Base-by-base conservation (phyloP, 2,329 filamentous ascomycete species). In the Didymella exigua region DNA sequence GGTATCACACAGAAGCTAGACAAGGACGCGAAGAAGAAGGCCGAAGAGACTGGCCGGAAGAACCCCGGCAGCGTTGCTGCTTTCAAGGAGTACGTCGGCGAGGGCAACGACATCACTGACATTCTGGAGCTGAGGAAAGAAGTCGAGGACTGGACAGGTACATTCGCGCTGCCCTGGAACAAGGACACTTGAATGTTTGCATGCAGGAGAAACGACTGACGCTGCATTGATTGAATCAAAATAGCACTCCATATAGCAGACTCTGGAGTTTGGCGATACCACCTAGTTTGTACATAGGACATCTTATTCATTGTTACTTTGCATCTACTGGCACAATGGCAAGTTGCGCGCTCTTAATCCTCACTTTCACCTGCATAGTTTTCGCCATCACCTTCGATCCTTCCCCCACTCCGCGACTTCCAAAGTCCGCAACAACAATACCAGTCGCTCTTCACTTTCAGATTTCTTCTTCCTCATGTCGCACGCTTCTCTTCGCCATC, bases 141-240 rank as follows among this genome's bases (percentile, higher is more conserved):
- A 42, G 75, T 77, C 7, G 73, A 75, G 56, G 74, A 76, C 43
- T 77, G 75, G 75, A 75, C 76, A 13, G 72, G 73, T 18, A 77
- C 75, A 6, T 77, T 77, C 54, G 72, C 70, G 23, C 60, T 77
- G 21, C 75, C 75, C 1, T 77, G 75, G 75, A 68, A 70, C 48
- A 74, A 74, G 62, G 51, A 60, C 33, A 59, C 61, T 43, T 72
- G 55, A 57, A 45, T 2, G n/a, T 19, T 18, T 21, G n/a, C 4
- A 23, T n/a, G 24, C 29, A n/a, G 31, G 16, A 21, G 14, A 46
- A n/a, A 36, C 5, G 19, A 44, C 18, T 36, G 16, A 50, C 19
- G 48, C 31, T 3, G 27, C 34, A 30, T 50, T 48, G 43, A 56
- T 19, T 19, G 33, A 57, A 16, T 19, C 49, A 48, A 41, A n/a